Evolutionary conservation across 129 eudicot genomes (phyloP), one percentile per base, ranked within the genome.

Genomic region (Helianthus tuberosus): DNA sequence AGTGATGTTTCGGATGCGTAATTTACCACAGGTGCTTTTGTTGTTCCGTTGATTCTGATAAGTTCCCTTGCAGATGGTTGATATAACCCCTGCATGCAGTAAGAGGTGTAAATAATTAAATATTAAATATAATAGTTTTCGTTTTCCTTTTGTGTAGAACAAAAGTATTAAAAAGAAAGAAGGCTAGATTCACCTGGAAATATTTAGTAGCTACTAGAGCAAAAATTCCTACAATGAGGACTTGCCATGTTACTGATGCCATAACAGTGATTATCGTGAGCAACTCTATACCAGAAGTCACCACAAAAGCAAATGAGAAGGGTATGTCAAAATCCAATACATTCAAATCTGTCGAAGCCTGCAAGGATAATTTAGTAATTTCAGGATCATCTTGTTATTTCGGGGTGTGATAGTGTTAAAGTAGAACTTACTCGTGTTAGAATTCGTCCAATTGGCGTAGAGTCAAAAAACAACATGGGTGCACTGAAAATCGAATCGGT

Each of bases 211-310:
- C 88, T 3, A 83, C 77, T 0, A 80, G 66, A 63, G 88, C 82
- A 6, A 87, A 68, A 52, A 81, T 68, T 63, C 83, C 97, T 51
- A 92, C 89, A 47, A 92, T 74, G 71, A 89, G 86, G 73, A 91
- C 96, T 73, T 84, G 92, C 93, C 97, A 91, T 23, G 97, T 91
- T 17, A 89, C 96, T 12, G 91, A 86, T 41, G 91, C 93, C 97
- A 91, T 86, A 46, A 91, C 81, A 36, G 23, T 50, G 57, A 89
- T 82, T 39, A 59, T 86, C 38, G 69, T 69, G 14, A 86, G 17
- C 9, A 83, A 11, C 65, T 89, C 96, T 5, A 71, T 53, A 7
- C 41, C 77, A 68, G 87, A 38, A 72, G 75, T 86, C 41, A 81
- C 25, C 25, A 80, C 84, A 50, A 38, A 82, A 8, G 66, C 63